Evolutionary conservation across 192 early-diverging fungal genomes (phyloP), one percentile per base, ranked within the genome.

Genomic region (Coemansia umbellata): DNA sequence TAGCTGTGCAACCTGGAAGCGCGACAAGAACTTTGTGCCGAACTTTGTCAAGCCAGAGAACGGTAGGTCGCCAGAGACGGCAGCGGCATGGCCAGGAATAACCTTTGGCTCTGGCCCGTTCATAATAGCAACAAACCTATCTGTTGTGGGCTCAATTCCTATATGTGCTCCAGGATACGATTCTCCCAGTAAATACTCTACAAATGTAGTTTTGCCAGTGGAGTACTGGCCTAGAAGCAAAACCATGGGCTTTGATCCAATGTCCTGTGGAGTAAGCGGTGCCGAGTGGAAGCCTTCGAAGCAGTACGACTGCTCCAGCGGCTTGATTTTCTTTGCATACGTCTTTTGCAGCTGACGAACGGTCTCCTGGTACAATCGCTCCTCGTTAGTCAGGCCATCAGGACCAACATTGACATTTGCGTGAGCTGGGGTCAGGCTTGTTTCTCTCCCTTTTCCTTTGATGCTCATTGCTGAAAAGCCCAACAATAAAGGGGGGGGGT

Each of bases 91-190:
- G 33, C 92, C 91, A 2, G 91, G 91, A 18, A 91, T 91, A 6
- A 91, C 84, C 37, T 89, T 80, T 31, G 83, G 79, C 55, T 88
- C 86, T 0, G 77, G 50, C 4, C 85, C 83, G 40, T 82, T 70
- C 87, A 91, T 91, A 31, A 93, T 85, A 2, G 91, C 91, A 6
- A 91, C 85, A 42, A 93, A 93, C 17, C 87, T 68, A 66, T 93
- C 91, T 4, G 91, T 93, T 69, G 86, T 80, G n/a, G 91, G 90
- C 60, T 93, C 91, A n/a, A 88, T 86, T 4, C 90, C 90, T 43
- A 92, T 84, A 54, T 92, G 87, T 18, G 84, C 80, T 8, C 87
- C 91, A 15, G 89, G 91, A 48, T 93, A 93, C 31, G 86, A 79
- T 51, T 82, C 82, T 37, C 86, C 87, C 21, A 89, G 71, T 26